Percentiles rank a stretch among this genome's conserved stretches.
Conservation (phyloP, 371 early-diverging fungal species). For the Mortierella sp. region DNA sequence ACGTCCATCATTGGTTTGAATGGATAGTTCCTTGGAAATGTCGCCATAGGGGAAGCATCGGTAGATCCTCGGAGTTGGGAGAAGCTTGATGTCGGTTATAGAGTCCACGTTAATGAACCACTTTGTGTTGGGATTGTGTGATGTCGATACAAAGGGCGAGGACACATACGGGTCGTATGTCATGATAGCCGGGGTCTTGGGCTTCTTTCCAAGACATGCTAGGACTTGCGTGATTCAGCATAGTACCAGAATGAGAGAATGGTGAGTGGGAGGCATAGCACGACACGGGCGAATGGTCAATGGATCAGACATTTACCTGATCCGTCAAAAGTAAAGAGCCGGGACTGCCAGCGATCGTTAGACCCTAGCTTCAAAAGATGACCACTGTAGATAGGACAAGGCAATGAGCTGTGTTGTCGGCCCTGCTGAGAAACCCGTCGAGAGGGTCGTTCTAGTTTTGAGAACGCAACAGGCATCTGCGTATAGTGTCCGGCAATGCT, state of each 20-base stretch:
- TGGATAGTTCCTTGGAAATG: slow-evolving; percentile 11
- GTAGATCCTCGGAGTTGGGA: slow-evolving; percentile 2
- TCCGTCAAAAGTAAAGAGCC: slow-evolving; percentile 50
- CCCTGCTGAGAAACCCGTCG: too few species aligned
- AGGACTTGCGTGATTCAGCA: slow-evolving; percentile 10
- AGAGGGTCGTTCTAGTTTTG: too few species aligned
- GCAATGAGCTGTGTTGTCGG: too few species aligned
- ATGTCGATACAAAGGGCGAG: slow-evolving; percentile 35
- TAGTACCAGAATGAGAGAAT: not conserved
- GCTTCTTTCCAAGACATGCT: slow-evolving; percentile 34
- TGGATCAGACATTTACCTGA: slow-evolving; percentile 15
- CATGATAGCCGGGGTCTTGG: slow-evolving; percentile 20
- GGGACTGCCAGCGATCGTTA: slow-evolving; percentile 44
- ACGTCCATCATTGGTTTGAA: slow-evolving; percentile 35
- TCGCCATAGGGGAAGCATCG: slow-evolving; percentile 28
- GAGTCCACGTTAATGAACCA: slow-evolving; percentile 37
- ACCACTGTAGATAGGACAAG: slow-evolving; percentile 29
- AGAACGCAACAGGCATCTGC: too few species aligned
- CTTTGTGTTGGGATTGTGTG: slow-evolving; percentile 40
- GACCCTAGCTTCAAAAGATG: slow-evolving; percentile 35
- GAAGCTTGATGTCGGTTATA: slow-evolving; percentile 20
- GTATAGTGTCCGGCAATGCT: too few species aligned
- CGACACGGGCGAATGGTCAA: not conserved
- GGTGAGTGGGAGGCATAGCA: not conserved
- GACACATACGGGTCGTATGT: slow-evolving; percentile 50